phyloP scores from a whole-genome alignment of 2,329 filamentous ascomycete species.

The Verticillium tricorpus region DNA sequence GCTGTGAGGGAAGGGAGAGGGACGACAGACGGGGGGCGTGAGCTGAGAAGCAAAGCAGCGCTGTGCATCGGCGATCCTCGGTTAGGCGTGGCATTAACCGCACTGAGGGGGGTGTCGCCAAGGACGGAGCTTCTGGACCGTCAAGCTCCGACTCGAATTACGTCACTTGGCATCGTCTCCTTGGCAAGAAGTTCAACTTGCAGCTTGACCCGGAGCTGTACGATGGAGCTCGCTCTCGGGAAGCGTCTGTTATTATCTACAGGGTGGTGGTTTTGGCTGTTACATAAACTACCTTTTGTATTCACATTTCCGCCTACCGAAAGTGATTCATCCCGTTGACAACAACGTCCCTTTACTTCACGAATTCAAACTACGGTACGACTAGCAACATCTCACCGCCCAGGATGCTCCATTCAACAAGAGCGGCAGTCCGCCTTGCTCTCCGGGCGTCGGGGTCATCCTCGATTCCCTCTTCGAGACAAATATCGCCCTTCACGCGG shows the following conservation, averaged over 20 bases:
- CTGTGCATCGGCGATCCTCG: neutral
- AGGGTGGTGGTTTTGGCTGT: too few relatives aligned
- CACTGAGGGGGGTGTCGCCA: neutral
- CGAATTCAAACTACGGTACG: neutral
- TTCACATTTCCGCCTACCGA: too few relatives aligned
- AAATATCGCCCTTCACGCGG: neutral
- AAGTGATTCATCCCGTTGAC: neutral
- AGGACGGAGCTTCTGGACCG: neutral
- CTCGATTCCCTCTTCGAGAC: neutral
- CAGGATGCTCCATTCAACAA: constrained; percentile 25
- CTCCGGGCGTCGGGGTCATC: constrained; percentile 8
- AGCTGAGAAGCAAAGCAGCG: neutral
- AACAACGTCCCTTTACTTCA: neutral
- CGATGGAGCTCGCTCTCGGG: neutral
- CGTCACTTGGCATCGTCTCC: neutral
- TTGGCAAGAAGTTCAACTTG: neutral
- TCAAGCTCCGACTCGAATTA: neutral
- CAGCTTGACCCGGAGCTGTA: neutral
- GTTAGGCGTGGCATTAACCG: neutral
- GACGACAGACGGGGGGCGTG: neutral
- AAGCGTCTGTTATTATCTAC: neutral
- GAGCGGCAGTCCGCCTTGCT: constrained; percentile 16
- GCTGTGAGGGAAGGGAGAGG: neutral
- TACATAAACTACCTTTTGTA: too few relatives aligned
- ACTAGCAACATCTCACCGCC: neutral